Evolutionary conservation across 331 rosid genomes (phyloP), one percentile per base, ranked within the genome.

Genomic region (Malus hybrid): DNA sequence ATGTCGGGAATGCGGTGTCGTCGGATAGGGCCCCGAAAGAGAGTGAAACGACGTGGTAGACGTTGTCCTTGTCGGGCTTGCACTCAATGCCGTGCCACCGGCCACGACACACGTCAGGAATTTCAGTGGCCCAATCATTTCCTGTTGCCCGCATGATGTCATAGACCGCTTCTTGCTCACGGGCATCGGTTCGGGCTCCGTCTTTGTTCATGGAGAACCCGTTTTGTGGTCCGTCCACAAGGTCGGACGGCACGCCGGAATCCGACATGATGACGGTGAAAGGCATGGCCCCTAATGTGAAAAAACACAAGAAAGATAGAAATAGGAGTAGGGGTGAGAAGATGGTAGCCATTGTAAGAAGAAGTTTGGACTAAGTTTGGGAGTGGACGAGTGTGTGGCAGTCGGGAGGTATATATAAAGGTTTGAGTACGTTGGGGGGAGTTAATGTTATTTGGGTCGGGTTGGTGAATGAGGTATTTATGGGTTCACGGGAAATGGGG

Each of bases 11-110:
- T 1, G 98, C 97, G 0, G 97, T 94, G 19, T 94, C 99, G 0
- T 92, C 96, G 0, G 96, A 94, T 12, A 94, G 74, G 1, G 93
- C 87, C 0, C 99, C 97, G 18, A 94, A 94, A 0, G 99, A 94
- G 32, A 94, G 85, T 0, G 99, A 91, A 6, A 91, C 88, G 1
- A 94, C 75, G 58, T 94, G 99, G 80, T 81, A 87, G 44, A 94
- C 82, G 3, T 91, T 83, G 70, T 90, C 71, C 28, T 86, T 87
- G 66, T 90, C 97, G 0, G 95, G 93, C 93, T 90, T 88, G 84
- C 99, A 94, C 79, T 94, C 99, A 1, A 94, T 94, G 68, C 97
- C 99, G 19, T 94, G 99, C 99, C 97, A 94, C 5, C 96, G 89
- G 4, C 97, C 96, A 0, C 96, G 89, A 6, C 97, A 94, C 36